Conservation (phyloP, 139 green algal genomes). For the Chlorella sp. region DNA sequence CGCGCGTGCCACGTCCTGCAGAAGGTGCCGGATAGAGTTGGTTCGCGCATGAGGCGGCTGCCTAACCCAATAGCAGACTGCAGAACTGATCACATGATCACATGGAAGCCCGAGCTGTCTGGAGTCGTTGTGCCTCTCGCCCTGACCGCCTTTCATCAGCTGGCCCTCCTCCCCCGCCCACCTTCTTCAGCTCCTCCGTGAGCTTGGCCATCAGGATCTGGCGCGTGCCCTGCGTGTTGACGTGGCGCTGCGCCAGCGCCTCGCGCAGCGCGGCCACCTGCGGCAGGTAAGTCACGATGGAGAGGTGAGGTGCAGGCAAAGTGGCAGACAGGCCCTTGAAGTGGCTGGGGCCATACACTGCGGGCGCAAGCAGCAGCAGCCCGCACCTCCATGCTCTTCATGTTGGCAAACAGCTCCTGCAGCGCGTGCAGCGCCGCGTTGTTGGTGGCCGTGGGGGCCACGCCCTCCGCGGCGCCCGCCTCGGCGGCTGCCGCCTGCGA, state of each 20-base stretch:
- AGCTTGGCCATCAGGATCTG: constrained; percentile 40
- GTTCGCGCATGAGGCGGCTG: no score
- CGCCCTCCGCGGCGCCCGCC: not conserved
- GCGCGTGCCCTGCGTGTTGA: constrained; percentile 34
- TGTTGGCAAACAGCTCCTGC: constrained; percentile 7
- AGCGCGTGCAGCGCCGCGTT: constrained; percentile 22
- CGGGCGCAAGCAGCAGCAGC: not conserved
- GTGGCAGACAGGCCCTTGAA: not conserved
- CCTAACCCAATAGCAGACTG: no score
- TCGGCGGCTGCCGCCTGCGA: not conserved
- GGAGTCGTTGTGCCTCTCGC: no score
- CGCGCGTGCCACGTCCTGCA: constrained; percentile 13
- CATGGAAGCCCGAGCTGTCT: no score
- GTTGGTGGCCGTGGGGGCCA: constrained; percentile 16
- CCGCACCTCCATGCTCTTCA: constrained; percentile 20
- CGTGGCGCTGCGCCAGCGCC: not conserved
- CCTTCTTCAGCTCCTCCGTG: constrained; percentile 22
- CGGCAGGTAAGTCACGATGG: not conserved
- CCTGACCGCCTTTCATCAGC: no score
- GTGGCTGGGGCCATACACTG: not conserved
- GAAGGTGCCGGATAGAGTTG: no score
- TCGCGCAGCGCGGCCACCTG: constrained; percentile 28
- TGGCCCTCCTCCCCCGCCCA: no score
- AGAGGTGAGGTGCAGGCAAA: not conserved
- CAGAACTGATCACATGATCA: no score